Base-by-base conservation (phyloP, 805 yeast genomes). In the Danielia oregonensis region DNA sequence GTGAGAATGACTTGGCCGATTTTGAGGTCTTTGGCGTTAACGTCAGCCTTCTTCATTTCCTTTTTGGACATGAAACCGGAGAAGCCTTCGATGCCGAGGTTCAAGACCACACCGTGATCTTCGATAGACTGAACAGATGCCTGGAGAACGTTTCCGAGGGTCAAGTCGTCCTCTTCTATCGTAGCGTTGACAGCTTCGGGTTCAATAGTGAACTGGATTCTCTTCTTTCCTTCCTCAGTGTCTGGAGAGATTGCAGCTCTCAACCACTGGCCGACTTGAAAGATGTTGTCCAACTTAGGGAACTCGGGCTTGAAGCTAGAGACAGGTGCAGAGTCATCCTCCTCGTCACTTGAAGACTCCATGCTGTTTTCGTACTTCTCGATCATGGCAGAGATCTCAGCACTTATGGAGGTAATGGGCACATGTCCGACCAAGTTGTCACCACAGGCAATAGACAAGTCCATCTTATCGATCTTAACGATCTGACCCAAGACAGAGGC, bases 61-160 rank as follows among this genome's bases (percentile, higher is more conserved):
- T 81, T 82, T 44, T 76, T 79, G 2, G 94, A 73, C 30, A 89
- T 65, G 58, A 91, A 89, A 1, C 95, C 96, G 18, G 77, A 63
- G 6, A 72, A 37, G 5, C 70, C 74, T 6, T 58, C 57, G 32
- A 71, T 54, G 22, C 97, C 97, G 25, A 83, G 57, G 47, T 81
- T 82, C 27, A 91, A 61, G 37, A 86, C 76, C 16, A 79, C 74
- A 61, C 98, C 98, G 56, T 87, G 96, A 56, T 93, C 99, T 69
- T 93, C 97, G 16, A 86, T 61, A 30, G 94, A 82, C 42, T 70
- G 72, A 15, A 93, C 78, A 2, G 86, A 69, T 16, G 79, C 89
- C 61, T 93, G 98, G 2, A 93, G 54, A 4, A 82, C 54, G 39
- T 75, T 68, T 28, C 86, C 87, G 17, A 68, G 49, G 5, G 66